These are phyloP conservation scores for Piper betle DNA, from an alignment of 164 flowering plant species.

Conservation along the genomic window DNA sequence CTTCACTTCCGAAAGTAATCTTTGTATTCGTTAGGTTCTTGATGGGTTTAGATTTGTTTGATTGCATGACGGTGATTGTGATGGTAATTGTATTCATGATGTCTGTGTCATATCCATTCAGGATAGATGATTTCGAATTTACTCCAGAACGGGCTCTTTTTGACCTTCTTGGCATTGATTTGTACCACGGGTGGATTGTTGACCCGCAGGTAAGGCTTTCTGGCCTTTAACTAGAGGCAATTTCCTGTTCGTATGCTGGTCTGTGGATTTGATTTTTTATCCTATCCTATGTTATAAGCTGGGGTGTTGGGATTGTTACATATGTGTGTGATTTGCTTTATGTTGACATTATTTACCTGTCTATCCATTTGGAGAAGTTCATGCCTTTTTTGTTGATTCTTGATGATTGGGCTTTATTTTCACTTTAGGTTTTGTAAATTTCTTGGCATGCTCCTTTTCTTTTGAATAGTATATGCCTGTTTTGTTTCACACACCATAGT, in stretches of 20 bases:
- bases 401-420: too few species aligned
- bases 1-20: conserved; percentile 63
- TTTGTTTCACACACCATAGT: too few species aligned
- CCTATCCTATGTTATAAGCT: background rate
- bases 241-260: background rate
- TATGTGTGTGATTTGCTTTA: too few species aligned
- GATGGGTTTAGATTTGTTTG: background rate
- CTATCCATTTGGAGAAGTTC: too few species aligned
- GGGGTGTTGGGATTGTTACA: too few species aligned
- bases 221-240: background rate
- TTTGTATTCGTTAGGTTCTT: background rate
- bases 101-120: conserved; percentile 12
- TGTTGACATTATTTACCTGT: too few species aligned
- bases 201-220: conserved; percentile 67
- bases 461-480: too few species aligned
- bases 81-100: too few species aligned
- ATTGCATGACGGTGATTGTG: background rate
- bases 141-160: conserved; percentile 90
- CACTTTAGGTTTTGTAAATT: too few species aligned
- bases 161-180: conserved; percentile 83
- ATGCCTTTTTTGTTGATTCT: too few species aligned
- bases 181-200: conserved; percentile 97
- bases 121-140: conserved; percentile 90
- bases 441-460: too few species aligned
- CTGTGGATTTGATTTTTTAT: background rate